A percentile compares a stretch with the other conserved stretches of the same genome.
Conservation (phyloP, 176 grass and related monocot species). For the Phoenix roebelenii region DNA sequence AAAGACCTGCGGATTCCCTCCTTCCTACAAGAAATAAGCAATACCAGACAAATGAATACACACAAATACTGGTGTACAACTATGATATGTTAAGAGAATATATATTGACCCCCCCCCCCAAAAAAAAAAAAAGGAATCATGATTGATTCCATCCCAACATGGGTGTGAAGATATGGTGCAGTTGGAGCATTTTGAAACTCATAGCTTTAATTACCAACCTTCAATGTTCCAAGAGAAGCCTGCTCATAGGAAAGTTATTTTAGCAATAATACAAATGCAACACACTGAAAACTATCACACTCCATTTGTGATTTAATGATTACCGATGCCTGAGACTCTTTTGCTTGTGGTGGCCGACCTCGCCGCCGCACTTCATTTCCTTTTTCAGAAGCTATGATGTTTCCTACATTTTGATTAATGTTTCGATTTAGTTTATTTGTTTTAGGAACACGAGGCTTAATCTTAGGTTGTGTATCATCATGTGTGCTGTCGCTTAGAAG, state of each 20-base stretch:
- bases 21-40: slow-evolving; percentile 31
- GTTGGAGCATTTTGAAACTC: slow-evolving; percentile 21
- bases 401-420: slow-evolving; percentile 40
- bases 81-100: no score
- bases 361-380: slow-evolving; percentile 31
- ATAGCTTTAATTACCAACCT: slow-evolving; percentile 3
- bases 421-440: slow-evolving; percentile 42
- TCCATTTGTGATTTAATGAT: background rate
- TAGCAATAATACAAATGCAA: no score
- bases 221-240: slow-evolving; percentile 22
- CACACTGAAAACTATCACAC: no score
- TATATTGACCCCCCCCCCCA: no score
- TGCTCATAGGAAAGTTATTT: slow-evolving; percentile 15
- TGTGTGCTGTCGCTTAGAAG: slow-evolving; percentile 75
- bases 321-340: slow-evolving; percentile 40
- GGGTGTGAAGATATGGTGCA: slow-evolving; percentile 20
- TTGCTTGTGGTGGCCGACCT: slow-evolving; percentile 24
- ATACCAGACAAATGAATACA: slow-evolving; percentile 9
- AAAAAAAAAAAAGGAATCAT: background rate
- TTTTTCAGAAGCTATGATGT: slow-evolving; percentile 28
- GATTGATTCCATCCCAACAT: background rate
- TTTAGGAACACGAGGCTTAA: slow-evolving; percentile 66
- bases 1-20: slow-evolving; percentile 33
- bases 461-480: slow-evolving; percentile 92
- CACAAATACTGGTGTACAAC: no score